phyloP scores from a whole-genome alignment of 2,329 filamentous ascomycete genomes.

The Eurotiales sp. region DNA sequence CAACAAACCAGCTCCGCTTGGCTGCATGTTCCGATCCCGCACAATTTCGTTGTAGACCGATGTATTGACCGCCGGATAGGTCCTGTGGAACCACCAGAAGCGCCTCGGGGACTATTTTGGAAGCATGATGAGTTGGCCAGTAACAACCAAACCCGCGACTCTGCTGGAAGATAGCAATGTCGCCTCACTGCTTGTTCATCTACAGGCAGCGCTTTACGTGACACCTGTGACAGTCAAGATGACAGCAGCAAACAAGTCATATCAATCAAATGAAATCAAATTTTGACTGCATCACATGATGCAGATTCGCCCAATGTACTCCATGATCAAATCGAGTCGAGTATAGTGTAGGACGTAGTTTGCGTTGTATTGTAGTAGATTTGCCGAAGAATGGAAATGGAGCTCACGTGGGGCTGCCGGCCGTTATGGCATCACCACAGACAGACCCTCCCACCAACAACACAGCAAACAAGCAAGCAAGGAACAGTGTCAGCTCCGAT shows the following conservation, averaged over 20 bases:
- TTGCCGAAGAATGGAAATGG: too few species aligned
- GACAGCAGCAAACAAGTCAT: too few species aligned
- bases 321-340: background rate
- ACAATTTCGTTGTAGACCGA: background rate
- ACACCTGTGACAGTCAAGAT: background rate
- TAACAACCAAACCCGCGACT: background rate
- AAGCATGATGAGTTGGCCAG: conserved; percentile 3
- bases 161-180: background rate
- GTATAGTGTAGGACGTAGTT: background rate
- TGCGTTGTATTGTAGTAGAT: background rate
- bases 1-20: conserved; percentile 5
- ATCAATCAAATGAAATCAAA: background rate
- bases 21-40: conserved; percentile 2
- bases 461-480: background rate
- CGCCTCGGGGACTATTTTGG: background rate
- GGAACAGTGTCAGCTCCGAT: background rate
- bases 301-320: background rate
- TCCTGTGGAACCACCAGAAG: background rate
- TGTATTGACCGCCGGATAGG: background rate
- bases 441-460: too few species aligned
- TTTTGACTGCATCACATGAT: background rate
- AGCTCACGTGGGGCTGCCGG: conserved; percentile 2
- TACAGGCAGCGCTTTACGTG: background rate
- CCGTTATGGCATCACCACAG: too few species aligned
- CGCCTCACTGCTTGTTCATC: conserved; percentile 2